Percentiles rank a stretch among this genome's conserved stretches.
Evolutionary conservation across 768 basidiomycete genomes (phyloP).

Genomic region (Lactarius evosmus): DNA sequence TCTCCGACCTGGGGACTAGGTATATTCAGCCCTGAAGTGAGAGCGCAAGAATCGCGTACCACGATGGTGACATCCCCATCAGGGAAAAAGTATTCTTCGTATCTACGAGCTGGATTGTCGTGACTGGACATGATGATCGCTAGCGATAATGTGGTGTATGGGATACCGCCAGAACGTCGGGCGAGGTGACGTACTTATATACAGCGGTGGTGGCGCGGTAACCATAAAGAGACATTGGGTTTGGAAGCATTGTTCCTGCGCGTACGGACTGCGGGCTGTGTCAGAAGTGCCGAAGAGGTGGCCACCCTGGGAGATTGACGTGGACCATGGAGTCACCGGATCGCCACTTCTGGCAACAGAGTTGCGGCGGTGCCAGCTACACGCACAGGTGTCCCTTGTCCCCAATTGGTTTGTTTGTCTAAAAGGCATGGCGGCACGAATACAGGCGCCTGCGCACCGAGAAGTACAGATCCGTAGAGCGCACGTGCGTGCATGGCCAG

Average conservation of each 20-base stretch:
- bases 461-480: constrained; percentile 7
- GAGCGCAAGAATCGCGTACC: background rate
- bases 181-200: background rate
- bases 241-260: background rate
- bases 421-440: background rate
- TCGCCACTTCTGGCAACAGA: background rate
- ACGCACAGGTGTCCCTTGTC: background rate
- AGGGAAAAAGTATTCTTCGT: background rate
- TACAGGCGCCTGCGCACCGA: background rate
- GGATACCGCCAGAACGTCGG: background rate
- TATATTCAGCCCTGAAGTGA: background rate
- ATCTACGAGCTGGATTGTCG: rapidly evolving
- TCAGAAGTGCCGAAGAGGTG: background rate
- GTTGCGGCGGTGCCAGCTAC: constrained; percentile 6
- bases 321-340: background rate
- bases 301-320: background rate
- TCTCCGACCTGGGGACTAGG: constrained; percentile 48
- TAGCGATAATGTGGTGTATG: background rate
- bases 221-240: background rate
- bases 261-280: background rate
- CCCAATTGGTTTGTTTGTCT: constrained; percentile 1
- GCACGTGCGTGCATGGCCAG: constrained; percentile 9
- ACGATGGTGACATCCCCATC: background rate
- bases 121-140: too few relatives aligned
- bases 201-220: background rate